Evolutionary conservation across 257 asterid species (phyloP).

Genomic region (Jasminum sambac): DNA sequence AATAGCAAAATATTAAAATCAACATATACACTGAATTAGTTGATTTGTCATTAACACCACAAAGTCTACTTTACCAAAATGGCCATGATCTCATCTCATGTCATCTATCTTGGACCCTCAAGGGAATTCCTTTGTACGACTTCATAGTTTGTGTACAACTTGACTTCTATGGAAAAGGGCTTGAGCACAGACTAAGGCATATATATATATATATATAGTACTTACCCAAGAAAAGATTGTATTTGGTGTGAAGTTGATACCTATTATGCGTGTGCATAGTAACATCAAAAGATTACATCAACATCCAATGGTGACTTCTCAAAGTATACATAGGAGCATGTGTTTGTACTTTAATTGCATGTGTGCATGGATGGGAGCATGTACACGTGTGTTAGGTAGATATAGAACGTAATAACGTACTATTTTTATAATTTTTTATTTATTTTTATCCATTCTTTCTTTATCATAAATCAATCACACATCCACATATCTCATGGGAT

Average conservation of each 20-base stretch:
- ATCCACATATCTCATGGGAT: too few relatives aligned
- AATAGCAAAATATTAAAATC: too few relatives aligned
- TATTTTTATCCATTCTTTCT: too few relatives aligned
- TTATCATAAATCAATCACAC: too few relatives aligned
- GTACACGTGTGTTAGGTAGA: too few relatives aligned
- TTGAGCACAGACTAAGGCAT: not conserved
- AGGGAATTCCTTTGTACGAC: not conserved
- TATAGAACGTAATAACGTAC: too few relatives aligned
- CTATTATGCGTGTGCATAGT: not conserved
- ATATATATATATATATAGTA: not conserved
- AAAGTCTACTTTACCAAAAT: not conserved
- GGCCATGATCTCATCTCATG: too few relatives aligned
- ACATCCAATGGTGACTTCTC: not conserved
- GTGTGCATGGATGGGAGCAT: too few relatives aligned
- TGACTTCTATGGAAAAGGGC: not conserved
- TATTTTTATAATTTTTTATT: too few relatives aligned
- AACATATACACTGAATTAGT: too few relatives aligned
- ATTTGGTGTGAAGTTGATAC: slow-evolving; percentile 10
- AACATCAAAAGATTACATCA: not conserved
- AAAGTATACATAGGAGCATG: too few relatives aligned
- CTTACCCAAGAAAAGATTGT: slow-evolving; percentile 6
- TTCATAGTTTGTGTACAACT: not conserved
- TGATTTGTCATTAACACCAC: not conserved
- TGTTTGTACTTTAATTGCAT: too few relatives aligned
- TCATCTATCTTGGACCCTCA: not conserved